Base-by-base conservation (phyloP, 192 early-diverging fungal genomes). In the Physocladia obscura region DNA sequence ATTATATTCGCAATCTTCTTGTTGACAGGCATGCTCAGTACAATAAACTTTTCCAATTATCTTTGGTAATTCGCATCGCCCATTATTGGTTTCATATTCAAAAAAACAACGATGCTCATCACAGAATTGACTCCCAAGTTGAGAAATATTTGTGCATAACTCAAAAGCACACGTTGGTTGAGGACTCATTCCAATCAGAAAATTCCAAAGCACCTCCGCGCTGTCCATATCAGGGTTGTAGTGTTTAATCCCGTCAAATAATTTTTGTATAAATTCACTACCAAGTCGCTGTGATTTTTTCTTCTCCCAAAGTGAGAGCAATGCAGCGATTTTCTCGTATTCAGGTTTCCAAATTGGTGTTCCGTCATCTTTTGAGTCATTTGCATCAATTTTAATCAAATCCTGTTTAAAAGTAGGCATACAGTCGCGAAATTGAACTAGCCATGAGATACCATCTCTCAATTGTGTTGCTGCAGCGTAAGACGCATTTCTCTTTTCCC, bases 171-270 rank as follows among this genome's bases (percentile, higher is more conserved):
- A 74, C 49, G 26, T 24, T 19, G 64, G 73, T 6, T 30, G 67
- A 2, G 73, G 73, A n/a, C 17, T 44, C 24, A 58, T 62, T n/a
- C 73, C 73, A 6, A 1, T 15, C 15, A 74, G 17, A 31, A 62
- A 74, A 22, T 56, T n/a, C 31, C 44, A 65, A 5, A 74, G 58
- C 32, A 74, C 34, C 48, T 74, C 73, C 11, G 36, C 32, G 11
- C 39, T 32, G n/a, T 70, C 50, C 67, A 74, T 57, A 11, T 31
- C 15, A n/a, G 17, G 35, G 49, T 74, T 68, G 57, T 74, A 74
- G 38, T 74, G 73, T 47, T 51, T 17, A 37, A 74, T 72, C 3
- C 73, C 73, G 26, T 74, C 50, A 48, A 35, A 74, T 19, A 74
- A 58, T 2, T 24, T 49, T 22, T 60, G 30, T 30, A 74, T 73